These are phyloP conservation scores for Colletotrichum sp. DNA, from an alignment of 2,329 filamentous ascomycete species.

Conservation along the genomic window DNA sequence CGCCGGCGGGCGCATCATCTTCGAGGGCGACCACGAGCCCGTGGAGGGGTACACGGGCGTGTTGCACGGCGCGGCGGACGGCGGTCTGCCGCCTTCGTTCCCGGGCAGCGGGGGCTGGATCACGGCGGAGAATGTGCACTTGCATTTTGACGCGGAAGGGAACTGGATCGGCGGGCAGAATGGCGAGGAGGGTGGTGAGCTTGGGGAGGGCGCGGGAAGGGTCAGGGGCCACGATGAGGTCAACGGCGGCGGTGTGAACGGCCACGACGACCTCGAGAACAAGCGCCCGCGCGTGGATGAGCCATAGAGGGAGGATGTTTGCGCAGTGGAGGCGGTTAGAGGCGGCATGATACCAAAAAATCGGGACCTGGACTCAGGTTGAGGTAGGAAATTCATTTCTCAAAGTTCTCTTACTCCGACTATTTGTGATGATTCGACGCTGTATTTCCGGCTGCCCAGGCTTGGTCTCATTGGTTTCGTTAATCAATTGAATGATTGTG, in stretches of 20 bases:
- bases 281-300: slow-evolving; percentile 53
- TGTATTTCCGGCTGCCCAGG: no score
- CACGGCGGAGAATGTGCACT: slow-evolving; percentile 86
- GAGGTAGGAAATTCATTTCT: not conserved
- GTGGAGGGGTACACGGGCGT: slow-evolving; percentile 64
- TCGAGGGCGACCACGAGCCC: slow-evolving; percentile 60
- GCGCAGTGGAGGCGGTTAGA: not conserved
- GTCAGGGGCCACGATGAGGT: slow-evolving; percentile 59
- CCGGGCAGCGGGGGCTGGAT: slow-evolving; percentile 84
- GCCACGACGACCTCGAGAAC: slow-evolving; percentile 47
- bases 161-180: slow-evolving; percentile 69
- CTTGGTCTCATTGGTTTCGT: not conserved
- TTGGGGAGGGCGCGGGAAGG: slow-evolving; percentile 70
- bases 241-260: slow-evolving; percentile 50
- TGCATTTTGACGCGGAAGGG: slow-evolving; percentile 82
- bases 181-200: slow-evolving; percentile 48
- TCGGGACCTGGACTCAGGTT: not conserved
- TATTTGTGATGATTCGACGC: no score
- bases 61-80: slow-evolving; percentile 49
- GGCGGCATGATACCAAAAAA: slow-evolving; percentile 13
- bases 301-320: not conserved
- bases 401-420: not conserved
- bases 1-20: slow-evolving; percentile 60
- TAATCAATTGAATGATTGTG: not conserved
- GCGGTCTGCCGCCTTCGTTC: slow-evolving; percentile 67